These are phyloP conservation scores for Podochytrium sp. DNA, from an alignment of 192 early-diverging fungal genomes.

Conservation along the genomic window DNA sequence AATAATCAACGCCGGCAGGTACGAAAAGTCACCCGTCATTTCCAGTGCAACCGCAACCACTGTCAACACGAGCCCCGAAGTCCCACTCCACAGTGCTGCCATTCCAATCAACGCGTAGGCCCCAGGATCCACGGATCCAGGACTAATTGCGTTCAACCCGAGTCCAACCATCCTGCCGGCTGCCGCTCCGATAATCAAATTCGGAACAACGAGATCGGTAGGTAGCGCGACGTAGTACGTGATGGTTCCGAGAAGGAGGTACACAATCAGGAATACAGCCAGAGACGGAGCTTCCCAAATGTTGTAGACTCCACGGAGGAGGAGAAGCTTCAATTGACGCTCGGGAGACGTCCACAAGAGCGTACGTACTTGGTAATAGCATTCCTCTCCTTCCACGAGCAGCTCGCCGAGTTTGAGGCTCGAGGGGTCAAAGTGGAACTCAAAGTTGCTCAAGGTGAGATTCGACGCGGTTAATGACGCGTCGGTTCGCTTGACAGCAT, in stretches of 20 bases:
- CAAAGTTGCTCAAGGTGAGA: neutral
- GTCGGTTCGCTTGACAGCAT: neutral
- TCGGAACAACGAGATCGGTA: conserved; percentile 44
- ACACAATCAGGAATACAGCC: conserved; percentile 33
- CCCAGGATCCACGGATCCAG: neutral
- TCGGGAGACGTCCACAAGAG: conserved; percentile 36
- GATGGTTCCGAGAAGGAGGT: conserved; percentile 26
- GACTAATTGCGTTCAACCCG: conserved; percentile 22
- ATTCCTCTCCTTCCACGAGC: conserved; percentile 1
- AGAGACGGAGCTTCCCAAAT: conserved; percentile 20
- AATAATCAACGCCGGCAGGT: conserved; percentile 33
- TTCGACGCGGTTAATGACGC: neutral
- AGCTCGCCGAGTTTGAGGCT: neutral
- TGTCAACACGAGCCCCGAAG: conserved; percentile 33
- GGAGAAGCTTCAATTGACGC: conserved; percentile 37
- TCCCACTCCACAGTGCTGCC: conserved; percentile 41
- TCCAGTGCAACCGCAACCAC: conserved; percentile 37
- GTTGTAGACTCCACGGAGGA: conserved; percentile 34
- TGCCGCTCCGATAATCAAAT: conserved; percentile 42
- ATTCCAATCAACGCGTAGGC: conserved; percentile 37
- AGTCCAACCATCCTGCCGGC: conserved; percentile 33
- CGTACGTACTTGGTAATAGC: conserved; percentile 36
- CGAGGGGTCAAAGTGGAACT: neutral
- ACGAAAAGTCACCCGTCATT: conserved; percentile 39
- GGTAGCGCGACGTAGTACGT: conserved; percentile 48